Conservation (phyloP, 306 rosid species). For the Sindora glabra region DNA sequence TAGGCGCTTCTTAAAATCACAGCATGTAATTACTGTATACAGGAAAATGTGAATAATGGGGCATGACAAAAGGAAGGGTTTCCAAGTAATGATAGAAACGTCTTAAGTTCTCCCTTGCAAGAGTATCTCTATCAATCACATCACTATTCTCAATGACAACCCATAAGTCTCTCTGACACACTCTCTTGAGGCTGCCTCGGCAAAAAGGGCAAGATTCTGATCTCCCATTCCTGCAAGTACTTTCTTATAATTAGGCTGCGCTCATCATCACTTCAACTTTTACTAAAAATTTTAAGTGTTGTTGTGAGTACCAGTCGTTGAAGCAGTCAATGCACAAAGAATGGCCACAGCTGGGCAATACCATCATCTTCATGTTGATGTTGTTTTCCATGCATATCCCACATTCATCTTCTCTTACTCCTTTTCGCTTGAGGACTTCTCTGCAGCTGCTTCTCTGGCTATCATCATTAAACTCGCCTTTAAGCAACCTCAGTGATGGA, state of each 20-base stretch:
- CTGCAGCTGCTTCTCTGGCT: conserved; percentile 14
- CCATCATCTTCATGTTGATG: conserved; percentile 53
- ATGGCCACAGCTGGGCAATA: conserved; percentile 70
- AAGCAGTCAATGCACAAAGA: conserved; percentile 65
- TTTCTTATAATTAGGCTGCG: neutral
- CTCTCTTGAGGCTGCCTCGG: conserved; percentile 46
- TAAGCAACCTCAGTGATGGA: conserved; percentile 64
- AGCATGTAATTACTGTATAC: conserved; percentile 53
- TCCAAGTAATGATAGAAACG: conserved; percentile 49
- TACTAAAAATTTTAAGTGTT: neutral
- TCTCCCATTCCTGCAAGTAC: conserved; percentile 42
- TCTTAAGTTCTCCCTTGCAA: conserved; percentile 50
- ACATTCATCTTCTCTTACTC: conserved; percentile 58
- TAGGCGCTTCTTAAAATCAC: conserved; percentile 17
- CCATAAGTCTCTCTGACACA: conserved; percentile 57
- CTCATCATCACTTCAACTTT: neutral
- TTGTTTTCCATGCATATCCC: conserved; percentile 73
- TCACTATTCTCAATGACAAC: conserved; percentile 41
- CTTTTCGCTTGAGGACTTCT: conserved; percentile 22
- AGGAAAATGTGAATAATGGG: conserved; percentile 34
- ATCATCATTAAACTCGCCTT: conserved; percentile 34
- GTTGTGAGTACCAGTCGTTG: conserved; percentile 62
- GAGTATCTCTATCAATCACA: conserved; percentile 40
- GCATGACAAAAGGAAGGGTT: conserved; percentile 34
- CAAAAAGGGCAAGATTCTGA: conserved; percentile 82